These are phyloP conservation scores for Tetragonia tetragonoides DNA, from an alignment of 148 eudicot genomes.

Conservation along the genomic window DNA sequence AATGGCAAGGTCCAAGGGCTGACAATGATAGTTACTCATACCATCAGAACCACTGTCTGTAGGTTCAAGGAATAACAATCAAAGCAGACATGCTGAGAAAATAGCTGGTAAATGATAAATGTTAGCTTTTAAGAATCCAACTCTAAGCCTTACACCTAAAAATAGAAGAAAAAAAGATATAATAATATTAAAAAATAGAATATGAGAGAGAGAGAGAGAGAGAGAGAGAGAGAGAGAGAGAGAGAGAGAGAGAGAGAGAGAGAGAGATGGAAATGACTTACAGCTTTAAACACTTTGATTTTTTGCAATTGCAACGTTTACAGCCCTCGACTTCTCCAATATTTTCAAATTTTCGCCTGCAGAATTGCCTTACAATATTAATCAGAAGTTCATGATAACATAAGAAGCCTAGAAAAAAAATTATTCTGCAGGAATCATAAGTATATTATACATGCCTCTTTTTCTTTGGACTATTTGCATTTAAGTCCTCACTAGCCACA, in stretches of 20 bases:
- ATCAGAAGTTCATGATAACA: conserved; percentile 9
- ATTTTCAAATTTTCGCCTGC: conserved; percentile 69
- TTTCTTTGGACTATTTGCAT: conserved; percentile 74
- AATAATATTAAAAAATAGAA: no score
- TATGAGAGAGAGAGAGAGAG: no score
- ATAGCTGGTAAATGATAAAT: not conserved
- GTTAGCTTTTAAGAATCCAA: not conserved
- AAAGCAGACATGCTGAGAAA: not conserved
- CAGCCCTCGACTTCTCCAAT: conserved; percentile 63
- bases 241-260: no score
- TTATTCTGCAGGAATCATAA: not conserved
- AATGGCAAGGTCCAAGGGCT: not conserved
- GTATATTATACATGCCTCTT: conserved; percentile 50
- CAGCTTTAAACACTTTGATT: conserved; percentile 98
- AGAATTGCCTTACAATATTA: conserved; percentile 18
- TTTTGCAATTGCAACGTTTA: conserved; percentile 95
- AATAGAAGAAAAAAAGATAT: not conserved
- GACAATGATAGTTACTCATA: no score
- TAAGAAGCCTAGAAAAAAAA: not conserved
- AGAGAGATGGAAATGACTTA: conserved; percentile 42
- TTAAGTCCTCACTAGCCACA: conserved; percentile 45
- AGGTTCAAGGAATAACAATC: not conserved
- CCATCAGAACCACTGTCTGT: not conserved
- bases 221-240: no score
- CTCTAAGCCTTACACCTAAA: not conserved